phyloP scores from a whole-genome alignment of 257 asterid genomes.

The Solanum corneliomulleri region DNA sequence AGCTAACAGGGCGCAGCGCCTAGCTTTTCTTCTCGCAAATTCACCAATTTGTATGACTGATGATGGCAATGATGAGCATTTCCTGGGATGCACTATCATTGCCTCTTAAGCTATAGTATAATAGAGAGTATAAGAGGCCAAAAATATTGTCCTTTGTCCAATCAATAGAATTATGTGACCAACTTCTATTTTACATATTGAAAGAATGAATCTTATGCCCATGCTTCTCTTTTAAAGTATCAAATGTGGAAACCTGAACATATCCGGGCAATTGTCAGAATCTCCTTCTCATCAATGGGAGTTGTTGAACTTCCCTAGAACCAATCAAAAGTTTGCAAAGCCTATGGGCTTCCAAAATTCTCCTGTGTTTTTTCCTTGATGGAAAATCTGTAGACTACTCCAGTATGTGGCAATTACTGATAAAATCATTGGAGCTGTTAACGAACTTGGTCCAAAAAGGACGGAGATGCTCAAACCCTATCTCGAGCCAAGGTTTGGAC shows the following conservation, averaged over 20 bases:
- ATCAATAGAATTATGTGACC: slow-evolving; percentile 31
- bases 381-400: slow-evolving; percentile 34
- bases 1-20: slow-evolving; percentile 20
- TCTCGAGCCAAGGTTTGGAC: slow-evolving; percentile 94
- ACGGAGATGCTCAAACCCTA: slow-evolving; percentile 96
- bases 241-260: slow-evolving; percentile 12
- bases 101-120: slow-evolving; percentile 28
- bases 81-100: slow-evolving; percentile 16
- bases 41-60: slow-evolving; percentile 12
- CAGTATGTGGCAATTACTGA: slow-evolving; percentile 87
- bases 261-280: slow-evolving; percentile 19
- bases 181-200: slow-evolving; percentile 49
- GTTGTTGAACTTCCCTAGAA: neutral
- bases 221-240: slow-evolving; percentile 26
- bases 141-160: slow-evolving; percentile 38
- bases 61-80: neutral
- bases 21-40: slow-evolving; percentile 17
- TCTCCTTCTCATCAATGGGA: slow-evolving; percentile 12
- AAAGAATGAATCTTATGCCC: slow-evolving; percentile 49
- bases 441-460: slow-evolving; percentile 96
- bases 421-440: slow-evolving; percentile 80
- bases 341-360: slow-evolving; percentile 1
- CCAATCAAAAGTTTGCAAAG: neutral
- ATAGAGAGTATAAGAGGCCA: slow-evolving; percentile 19
- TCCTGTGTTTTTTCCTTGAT: neutral